Evolutionary conservation across 1,284 basidiomycete genomes (phyloP), one percentile per base, ranked within the genome.

Genomic region (Sphaerobolus stellatus): DNA sequence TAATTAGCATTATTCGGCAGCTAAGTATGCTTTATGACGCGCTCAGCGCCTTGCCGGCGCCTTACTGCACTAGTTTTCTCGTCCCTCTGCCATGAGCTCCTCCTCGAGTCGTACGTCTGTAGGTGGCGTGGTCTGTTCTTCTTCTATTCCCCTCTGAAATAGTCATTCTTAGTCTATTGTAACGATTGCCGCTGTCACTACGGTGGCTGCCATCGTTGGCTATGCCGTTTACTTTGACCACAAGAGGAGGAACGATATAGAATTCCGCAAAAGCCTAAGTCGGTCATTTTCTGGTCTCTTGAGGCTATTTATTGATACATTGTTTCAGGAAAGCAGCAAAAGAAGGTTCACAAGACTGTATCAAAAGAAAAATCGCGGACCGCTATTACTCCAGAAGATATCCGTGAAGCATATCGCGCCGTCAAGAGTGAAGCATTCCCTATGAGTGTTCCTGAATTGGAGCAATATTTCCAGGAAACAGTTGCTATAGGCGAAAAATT

Each of bases 171-270:
- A 54, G 53, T 41, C 53, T 25, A 29, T 68, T 56, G 58, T 78
- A 69, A 82, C 90, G 58, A 78, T 88, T 66, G 81, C 88, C 48
- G 82, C 85, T 52, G 75, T 88, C 64, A 82, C 89, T 30, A 73
- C 84, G 45, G 66, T 78, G 33, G 78, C 83, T 25, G 83, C 84
- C 48, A 66, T 88, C 40, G 71, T 89, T 50, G 90, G 84, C 18
- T 97, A 96, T 70, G 90, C 88, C 33, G 78, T 84, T 56, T 98
- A 95, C 75, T 99, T 98, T 68, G 96, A 99, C 81, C 89, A 97
- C 79, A 91, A 84, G 75, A 86, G 96, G 55, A 83, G 94, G 64
- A 94, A 90, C 70, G 93, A 98, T 68, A 72, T 80, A 36, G 78
- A 80, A 13, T 99, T 99, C 82, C 86, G 96, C 71, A 94, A 86